Percentiles rank a stretch among this genome's conserved stretches.
Conservation (phyloP, 2,329 filamentous ascomycete genomes). For the Sporothrix euskadiensis region DNA sequence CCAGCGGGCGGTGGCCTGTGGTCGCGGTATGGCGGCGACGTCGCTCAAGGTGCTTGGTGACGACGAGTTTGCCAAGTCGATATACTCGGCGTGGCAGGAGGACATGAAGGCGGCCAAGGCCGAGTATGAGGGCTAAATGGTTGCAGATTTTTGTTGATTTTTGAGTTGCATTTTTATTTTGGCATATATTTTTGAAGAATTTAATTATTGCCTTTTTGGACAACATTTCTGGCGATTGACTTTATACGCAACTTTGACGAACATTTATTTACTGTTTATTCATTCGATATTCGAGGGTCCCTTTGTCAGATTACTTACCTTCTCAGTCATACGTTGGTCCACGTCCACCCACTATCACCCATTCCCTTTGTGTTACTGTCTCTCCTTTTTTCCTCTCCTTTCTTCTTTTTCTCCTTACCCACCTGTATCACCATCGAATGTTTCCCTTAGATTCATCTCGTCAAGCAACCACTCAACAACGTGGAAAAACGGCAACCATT, state of each 20-base stretch:
- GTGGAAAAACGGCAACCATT: background rate
- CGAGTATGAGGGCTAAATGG: background rate
- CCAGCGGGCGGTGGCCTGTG: slow-evolving; percentile 40
- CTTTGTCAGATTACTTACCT: too few species aligned
- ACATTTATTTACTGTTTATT: background rate
- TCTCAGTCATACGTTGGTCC: too few species aligned
- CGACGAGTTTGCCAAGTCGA: slow-evolving; percentile 33
- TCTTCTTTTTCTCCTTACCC: background rate
- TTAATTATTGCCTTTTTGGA: background rate
- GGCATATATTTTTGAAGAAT: background rate
- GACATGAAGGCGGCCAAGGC: slow-evolving; percentile 40
- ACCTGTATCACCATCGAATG: background rate
- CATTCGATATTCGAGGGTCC: background rate
- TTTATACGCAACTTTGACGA: background rate
- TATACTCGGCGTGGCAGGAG: slow-evolving; percentile 36
- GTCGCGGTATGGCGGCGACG: slow-evolving; percentile 40
- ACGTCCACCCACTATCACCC: background rate
- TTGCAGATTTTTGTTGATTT: background rate
- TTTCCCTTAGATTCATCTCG: background rate
- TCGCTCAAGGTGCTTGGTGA: slow-evolving; percentile 38
- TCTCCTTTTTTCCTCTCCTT: background rate
- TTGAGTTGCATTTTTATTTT: background rate
- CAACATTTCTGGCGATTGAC: background rate
- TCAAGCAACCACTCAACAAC: background rate
- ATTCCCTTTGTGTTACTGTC: background rate